Base-by-base conservation (phyloP, 139 green algal species). In the Chlamydomonas sphaeroides region DNA sequence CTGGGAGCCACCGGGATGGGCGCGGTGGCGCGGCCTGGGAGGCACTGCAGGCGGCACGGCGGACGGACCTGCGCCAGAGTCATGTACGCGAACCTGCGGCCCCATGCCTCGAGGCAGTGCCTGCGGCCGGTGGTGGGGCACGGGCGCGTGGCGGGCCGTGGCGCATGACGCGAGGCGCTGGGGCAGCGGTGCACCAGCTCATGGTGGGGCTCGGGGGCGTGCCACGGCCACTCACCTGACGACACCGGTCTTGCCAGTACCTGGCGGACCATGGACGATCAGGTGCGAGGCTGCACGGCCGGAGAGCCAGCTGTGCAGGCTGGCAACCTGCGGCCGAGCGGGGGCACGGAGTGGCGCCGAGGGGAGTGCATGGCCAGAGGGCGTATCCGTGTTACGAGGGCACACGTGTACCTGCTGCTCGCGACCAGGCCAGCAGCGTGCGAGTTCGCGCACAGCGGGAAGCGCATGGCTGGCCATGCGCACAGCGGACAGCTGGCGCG, bases 161-260 rank as follows among this genome's bases (percentile, higher is more conserved):
- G n/a, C n/a, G n/a, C n/a, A n/a, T n/a, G n/a, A n/a, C n/a, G n/a
- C n/a, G n/a, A n/a, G n/a, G n/a, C n/a, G n/a, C n/a, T n/a, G n/a
- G n/a, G n/a, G n/a, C n/a, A n/a, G n/a, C n/a, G n/a, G n/a, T n/a
- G n/a, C n/a, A n/a, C n/a, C n/a, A n/a, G n/a, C n/a, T n/a, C n/a
- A n/a, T n/a, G n/a, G n/a, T n/a, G n/a, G n/a, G n/a, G n/a, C n/a
- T n/a, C n/a, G n/a, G n/a, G n/a, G n/a, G n/a, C n/a, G n/a, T n/a
- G n/a, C n/a, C n/a, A n/a, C n/a, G n/a, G n/a, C n/a, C n/a, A n/a
- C 45, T 41, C 33, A 68, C 33, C 33, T 42, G 33, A 82, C 75
- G 32, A 82, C 42, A 5, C 42, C 32, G 2, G 75, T 82, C 75
- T 82, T 82, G 1, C 75, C 75, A 4, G 75, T 82, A 10, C 75